phyloP scores from a whole-genome alignment of 805 yeast genomes.

The Metschnikowia colocasiae region DNA sequence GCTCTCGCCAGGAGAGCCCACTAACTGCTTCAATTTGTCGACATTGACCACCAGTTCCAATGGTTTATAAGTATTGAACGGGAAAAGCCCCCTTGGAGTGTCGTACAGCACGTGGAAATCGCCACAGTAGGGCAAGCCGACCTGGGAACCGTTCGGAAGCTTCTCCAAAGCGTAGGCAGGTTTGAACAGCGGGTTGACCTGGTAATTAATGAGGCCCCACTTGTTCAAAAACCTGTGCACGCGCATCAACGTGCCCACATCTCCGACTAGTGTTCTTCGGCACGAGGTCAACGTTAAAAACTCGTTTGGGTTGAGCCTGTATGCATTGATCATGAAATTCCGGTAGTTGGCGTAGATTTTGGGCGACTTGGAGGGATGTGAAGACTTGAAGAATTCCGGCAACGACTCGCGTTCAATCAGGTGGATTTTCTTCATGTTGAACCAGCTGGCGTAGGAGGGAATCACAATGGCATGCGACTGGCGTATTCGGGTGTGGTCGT shows the following conservation, averaged over 20 bases:
- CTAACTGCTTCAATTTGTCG: constrained; percentile 30
- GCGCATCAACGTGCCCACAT: constrained; percentile 83
- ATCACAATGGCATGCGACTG: constrained; percentile 83
- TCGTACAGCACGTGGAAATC: constrained; percentile 76
- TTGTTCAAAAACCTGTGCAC: constrained; percentile 78
- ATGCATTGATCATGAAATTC: constrained; percentile 85
- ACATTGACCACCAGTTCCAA: constrained; percentile 50
- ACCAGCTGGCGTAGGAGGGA: constrained; percentile 90
- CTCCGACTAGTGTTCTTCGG: constrained; percentile 86
- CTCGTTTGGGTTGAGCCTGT: constrained; percentile 84
- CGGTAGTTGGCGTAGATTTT: constrained; percentile 76
- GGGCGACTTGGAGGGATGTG: constrained; percentile 75
- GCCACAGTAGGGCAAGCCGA: constrained; percentile 66
- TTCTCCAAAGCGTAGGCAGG: constrained; percentile 60
- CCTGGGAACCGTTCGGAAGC: constrained; percentile 39
- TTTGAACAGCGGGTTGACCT: constrained; percentile 73
- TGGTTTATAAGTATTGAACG: constrained; percentile 78
- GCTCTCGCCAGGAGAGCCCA: constrained; percentile 13
- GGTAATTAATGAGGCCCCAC: constrained; percentile 94
- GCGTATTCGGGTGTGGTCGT: constrained; percentile 22
- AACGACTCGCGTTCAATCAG: constrained; percentile 76
- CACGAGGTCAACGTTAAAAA: constrained; percentile 87
- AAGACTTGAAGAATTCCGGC: constrained; percentile 80
- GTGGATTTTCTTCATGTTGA: constrained; percentile 65
- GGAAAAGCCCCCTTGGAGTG: constrained; percentile 89